Base-by-base conservation (phyloP, 2,329 filamentous ascomycete species). In the Colletotrichum aenigma region DNA sequence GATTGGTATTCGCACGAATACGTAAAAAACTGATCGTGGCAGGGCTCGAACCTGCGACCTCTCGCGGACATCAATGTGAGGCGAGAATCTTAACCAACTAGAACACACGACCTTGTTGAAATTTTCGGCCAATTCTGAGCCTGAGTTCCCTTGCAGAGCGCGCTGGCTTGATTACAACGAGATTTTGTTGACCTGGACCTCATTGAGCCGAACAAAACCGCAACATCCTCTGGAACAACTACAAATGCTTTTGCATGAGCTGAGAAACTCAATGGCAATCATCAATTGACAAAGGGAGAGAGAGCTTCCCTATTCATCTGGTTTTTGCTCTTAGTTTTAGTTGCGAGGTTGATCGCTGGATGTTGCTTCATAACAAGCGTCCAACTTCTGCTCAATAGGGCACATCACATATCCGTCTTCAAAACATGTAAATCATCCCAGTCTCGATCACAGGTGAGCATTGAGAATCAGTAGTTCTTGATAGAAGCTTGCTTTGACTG, bases 1-100 rank as follows among this genome's bases (percentile, higher is more conserved):
- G 18, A 28, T 12, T 36, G 2, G 2, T 38, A 18, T 43, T 21
- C 15, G 16, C 4, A 21, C 28, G 9, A n/a, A 16, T 24, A 76
- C 65, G 60, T 48, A 3, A 67, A 52, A 62, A 34, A 32, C 4
- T 76, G 75, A 77, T 68, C 75, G 69, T 61, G 71, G 75, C 75
- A 75, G 75, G 75, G 75, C 65, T 77, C 75, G 75, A 76, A 77
- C 75, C 75, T 72, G 73, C 75, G 73, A 76, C 73, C 75, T 77
- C 58, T 65, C 75, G 75, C 72, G 16, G 26, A 61, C 28, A 43
- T 26, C 7, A n/a, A 12, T 76, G 75, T 71, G 66, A 75, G 71
- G 62, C 70, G 71, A 70, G 55, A 76, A 76, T 76, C 74, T 74
- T 76, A 76, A 75, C 66, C 74, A 70, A 76, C 74, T 76, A 76